Percentiles rank a stretch among this genome's conserved stretches.
Evolutionary conservation across 768 basidiomycete species (phyloP).

Genomic region (Boletus fagicola): DNA sequence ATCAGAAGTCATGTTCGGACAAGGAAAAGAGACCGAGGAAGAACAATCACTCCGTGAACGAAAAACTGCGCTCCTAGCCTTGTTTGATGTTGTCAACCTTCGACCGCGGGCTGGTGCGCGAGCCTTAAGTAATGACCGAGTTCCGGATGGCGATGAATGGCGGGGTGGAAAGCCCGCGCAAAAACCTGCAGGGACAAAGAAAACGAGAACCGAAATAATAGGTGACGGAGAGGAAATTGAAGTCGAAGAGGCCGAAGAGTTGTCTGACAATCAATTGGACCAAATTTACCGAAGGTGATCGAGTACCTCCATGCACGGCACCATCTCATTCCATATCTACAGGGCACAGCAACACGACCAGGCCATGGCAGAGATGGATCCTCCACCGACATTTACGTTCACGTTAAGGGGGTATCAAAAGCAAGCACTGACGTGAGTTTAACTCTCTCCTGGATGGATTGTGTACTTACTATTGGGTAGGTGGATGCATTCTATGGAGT

Average conservation of each 20-base stretch:
- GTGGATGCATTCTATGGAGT: conserved; percentile 92
- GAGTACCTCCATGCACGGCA: background rate
- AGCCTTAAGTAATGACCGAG: conserved; percentile 28
- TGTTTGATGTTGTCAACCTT: conserved; percentile 74
- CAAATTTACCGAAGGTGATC: conserved; percentile 81
- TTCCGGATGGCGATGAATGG: conserved; percentile 33
- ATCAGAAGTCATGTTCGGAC: no score
- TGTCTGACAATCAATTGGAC: conserved; percentile 77
- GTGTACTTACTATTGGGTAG: conserved; percentile 36
- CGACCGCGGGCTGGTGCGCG: conserved; percentile 56
- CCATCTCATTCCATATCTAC: conserved; percentile 8
- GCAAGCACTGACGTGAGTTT: conserved; percentile 74
- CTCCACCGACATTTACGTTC: conserved; percentile 70
- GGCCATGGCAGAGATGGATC: conserved; percentile 77
- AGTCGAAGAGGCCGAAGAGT: conserved; percentile 78
- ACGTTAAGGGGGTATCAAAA: conserved; percentile 87
- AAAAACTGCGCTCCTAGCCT: conserved; percentile 65
- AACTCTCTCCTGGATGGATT: background rate
- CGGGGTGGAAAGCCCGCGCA: conserved; percentile 40
- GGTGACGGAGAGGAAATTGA: conserved; percentile 82
- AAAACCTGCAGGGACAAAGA: conserved; percentile 39
- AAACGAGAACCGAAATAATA: conserved; percentile 60
- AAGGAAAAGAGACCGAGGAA: conserved; percentile 75
- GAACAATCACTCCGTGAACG: conserved; percentile 80
- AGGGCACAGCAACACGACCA: conserved; percentile 86